Conservation (phyloP, 1,284 basidiomycete species). For the Leccinum cinnamomeum region DNA sequence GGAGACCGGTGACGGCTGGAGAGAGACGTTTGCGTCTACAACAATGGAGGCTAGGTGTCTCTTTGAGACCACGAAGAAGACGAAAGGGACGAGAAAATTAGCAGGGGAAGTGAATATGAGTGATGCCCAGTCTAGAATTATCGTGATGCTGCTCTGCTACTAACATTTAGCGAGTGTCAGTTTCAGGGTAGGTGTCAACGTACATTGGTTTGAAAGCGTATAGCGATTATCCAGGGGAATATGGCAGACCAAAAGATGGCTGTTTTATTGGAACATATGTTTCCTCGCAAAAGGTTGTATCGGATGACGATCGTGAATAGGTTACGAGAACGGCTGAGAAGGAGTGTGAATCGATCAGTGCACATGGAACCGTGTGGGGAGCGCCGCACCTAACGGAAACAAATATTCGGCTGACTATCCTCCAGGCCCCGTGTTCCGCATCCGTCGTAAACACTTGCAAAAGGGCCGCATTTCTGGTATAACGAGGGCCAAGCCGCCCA, state of each 20-base stretch:
- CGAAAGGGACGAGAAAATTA: constrained; percentile 27
- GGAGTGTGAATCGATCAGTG: not conserved
- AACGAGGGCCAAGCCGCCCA: constrained; percentile 21
- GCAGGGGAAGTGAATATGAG: constrained; percentile 26
- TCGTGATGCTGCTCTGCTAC: constrained; percentile 14
- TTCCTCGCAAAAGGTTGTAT: constrained; percentile 28
- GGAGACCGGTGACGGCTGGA: too few species aligned
- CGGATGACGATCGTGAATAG: constrained; percentile 26
- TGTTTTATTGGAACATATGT: constrained; percentile 26
- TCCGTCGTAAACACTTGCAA: constrained; percentile 18
- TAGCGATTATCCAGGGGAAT: constrained; percentile 24
- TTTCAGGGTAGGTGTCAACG: not conserved
- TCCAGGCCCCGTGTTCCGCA: not conserved
- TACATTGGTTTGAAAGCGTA: constrained; percentile 31
- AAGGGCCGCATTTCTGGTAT: constrained; percentile 14
- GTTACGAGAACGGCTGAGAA: constrained; percentile 29
- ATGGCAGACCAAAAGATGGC: constrained; percentile 30
- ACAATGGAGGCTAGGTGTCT: constrained; percentile 15
- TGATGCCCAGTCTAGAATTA: constrained; percentile 28
- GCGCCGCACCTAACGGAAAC: constrained; percentile 24
- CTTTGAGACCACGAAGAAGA: constrained; percentile 26
- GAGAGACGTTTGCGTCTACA: too few species aligned
- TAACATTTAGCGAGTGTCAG: not conserved
- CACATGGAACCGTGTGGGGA: too few species aligned
- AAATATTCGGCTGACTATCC: constrained; percentile 16